Evolutionary conservation across 23 red algal genomes (phyloP).

Genomic region (Gracilaria domingensis): DNA sequence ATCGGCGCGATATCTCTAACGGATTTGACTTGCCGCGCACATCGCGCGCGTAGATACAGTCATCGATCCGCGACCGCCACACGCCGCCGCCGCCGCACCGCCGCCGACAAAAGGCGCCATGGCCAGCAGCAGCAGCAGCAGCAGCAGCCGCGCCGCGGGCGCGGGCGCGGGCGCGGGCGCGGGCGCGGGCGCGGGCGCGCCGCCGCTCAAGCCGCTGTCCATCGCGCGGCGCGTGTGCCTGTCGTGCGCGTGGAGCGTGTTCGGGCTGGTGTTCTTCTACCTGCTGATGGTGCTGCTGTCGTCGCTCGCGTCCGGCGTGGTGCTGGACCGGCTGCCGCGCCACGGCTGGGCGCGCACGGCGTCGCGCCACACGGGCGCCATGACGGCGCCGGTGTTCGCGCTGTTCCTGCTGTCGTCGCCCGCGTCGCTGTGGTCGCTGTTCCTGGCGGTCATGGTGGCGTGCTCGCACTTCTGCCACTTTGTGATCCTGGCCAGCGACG

Average conservation of each 20-base stretch:
- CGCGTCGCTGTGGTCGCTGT: slow-evolving; percentile 24
- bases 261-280: slow-evolving; percentile 65
- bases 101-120: no score
- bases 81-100: no score
- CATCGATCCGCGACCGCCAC: no score
- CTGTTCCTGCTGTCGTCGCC: slow-evolving; percentile 30
- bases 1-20: no score
- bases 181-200: no score
- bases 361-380: slow-evolving; percentile 48
- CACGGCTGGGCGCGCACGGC: slow-evolving; percentile 55
- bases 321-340: slow-evolving; percentile 22
- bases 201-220: slow-evolving; percentile 6
- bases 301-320: slow-evolving; percentile 17
- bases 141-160: no score
- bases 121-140: no score
- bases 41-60: no score
- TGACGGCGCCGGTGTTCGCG: slow-evolving; percentile 1
- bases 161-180: no score
- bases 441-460: slow-evolving; percentile 46
- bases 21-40: no score
- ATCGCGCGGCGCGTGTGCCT: slow-evolving; percentile 15
- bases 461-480: slow-evolving; percentile 56
- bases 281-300: slow-evolving; percentile 54
- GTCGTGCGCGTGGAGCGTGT: slow-evolving; percentile 24
- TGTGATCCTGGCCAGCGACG: slow-evolving; percentile 44